Base-by-base conservation (phyloP, 1,139 yeast genomes). In the Candida buenavistaensis region DNA sequence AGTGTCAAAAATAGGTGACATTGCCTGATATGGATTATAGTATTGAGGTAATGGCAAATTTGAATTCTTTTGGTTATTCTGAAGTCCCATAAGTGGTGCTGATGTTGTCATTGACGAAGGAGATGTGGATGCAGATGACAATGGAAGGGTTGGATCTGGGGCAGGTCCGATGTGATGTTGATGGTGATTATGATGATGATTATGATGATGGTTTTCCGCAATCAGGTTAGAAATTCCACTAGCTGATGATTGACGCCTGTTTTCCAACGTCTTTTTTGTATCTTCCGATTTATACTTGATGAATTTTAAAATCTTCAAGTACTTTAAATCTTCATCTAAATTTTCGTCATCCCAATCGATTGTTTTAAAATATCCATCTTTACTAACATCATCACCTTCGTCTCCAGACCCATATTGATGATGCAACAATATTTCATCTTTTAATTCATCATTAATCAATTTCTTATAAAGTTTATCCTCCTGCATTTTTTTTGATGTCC, bases 341-440 rank as follows among this genome's bases (percentile, higher is more conserved):
- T 68, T 67, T 44, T 70, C 75, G 44, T 70, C 74, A 40, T 71
- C 77, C 76, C 76, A 70, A 46, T 70, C 76, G 11, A 69, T 68
- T 14, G 55, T 65, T 26, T 45, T 40, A 24, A 54, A 52, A 19
- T 48, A 46, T 10, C 43, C 46, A 11, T 41, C 37, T 6, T 42
- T 46, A 26, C 6, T 23, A 10, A 46, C 51, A 27, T 48, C 51
- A 9, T 55, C 59, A 14, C 61, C 70, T 14, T 62, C 64, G 3
- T 64, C 68, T n/a, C 59, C 64, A 14, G 56, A 59, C 10, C 52
- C 46, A 17, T 53, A 51, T 23, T 54, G 53, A 14, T 59, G 64
- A 30, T 64, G 71, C 21, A 51, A 54, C 33, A 69, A 51, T 4
- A 70, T 59, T 35, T 69, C 72, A 11, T 63, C 70, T 38, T 51